Percentiles rank a stretch among this genome's conserved stretches.
Conservation (phyloP, 306 rosid species). For the Abrus pulchellus region DNA sequence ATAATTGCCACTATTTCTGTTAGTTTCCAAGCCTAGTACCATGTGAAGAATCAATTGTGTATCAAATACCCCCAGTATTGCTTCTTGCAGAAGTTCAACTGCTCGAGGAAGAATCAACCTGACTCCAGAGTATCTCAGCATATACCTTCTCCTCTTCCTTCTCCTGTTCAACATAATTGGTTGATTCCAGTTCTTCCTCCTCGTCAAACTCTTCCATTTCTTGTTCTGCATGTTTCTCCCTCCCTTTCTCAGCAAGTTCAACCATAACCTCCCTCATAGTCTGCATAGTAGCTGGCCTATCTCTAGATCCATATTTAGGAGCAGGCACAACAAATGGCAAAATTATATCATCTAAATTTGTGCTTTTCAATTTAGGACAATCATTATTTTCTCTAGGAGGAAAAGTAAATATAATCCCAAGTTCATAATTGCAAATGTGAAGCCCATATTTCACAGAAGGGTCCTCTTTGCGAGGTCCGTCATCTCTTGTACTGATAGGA, state of each 20-base stretch:
- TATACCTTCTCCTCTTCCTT: constrained; percentile 84
- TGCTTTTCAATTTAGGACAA: constrained; percentile 38
- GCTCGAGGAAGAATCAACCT: constrained; percentile 66
- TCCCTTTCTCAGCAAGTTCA: constrained; percentile 57
- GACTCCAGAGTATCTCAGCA: constrained; percentile 78
- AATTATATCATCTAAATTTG: constrained; percentile 66
- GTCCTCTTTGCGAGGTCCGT: constrained; percentile 49
- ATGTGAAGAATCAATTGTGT: background rate
- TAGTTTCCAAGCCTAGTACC: constrained; percentile 11
- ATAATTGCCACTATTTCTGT: constrained; percentile 6
- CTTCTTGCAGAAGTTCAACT: constrained; percentile 48
- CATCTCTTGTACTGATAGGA: constrained; percentile 52
- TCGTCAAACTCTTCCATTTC: constrained; percentile 74
- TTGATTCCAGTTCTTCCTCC: constrained; percentile 65
- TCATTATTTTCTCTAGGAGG: constrained; percentile 58
- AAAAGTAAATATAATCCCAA: constrained; percentile 81
- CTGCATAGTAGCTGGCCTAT: constrained; percentile 77
- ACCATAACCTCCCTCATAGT: constrained; percentile 83
- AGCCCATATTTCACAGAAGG: constrained; percentile 58
- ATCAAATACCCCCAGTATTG: constrained; percentile 25
- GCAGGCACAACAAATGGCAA: constrained; percentile 87
- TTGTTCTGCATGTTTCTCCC: constrained; percentile 53
- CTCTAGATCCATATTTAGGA: constrained; percentile 72
- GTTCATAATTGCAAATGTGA: constrained; percentile 86
- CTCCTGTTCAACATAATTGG: constrained; percentile 63